Base-by-base conservation (phyloP, 345 rosid species). In the Rhodamnia rubescens region DNA sequence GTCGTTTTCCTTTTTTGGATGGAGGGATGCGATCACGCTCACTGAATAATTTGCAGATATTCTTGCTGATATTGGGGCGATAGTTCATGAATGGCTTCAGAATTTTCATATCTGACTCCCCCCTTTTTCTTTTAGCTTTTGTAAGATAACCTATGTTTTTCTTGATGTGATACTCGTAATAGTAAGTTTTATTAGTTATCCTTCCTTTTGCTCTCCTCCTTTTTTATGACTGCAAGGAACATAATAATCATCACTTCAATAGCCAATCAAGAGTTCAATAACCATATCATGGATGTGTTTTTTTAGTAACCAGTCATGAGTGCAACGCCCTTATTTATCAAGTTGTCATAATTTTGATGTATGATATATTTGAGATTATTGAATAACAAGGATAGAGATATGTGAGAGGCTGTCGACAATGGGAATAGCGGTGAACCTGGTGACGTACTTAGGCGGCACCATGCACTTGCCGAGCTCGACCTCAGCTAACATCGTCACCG, bases 351-450 rank as follows among this genome's bases (percentile, higher is more conserved):
- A 32, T 16, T 1, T 69, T 69, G 47, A 69, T 32, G 47, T 16
- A 8, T 69, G 15, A 69, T 32, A 32, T 0, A 69, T 69, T 69
- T 69, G 78, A 69, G 24, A 69, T 16, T n/a, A 8, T 82, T 26
- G 21, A 56, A 57, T 21, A n/a, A 20, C 89, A 93, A 94, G 92
- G 82, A 91, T 91, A 40, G 95, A 94, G 87, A 49, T 94, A 88
- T 87, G 91, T 53, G 95, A 94, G 91, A 90, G 96, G 90, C 92
- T 94, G 21, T 90, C 96, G 81, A 92, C 94, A 6, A 93, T 94
- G 93, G 93, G 93, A 82, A 94, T 94, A 82, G 93, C 93, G 1
- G 94, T 93, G 32, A 94, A 93, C 89, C 87, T 93, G 51, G 95
- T 94, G 88, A 93, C 94, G 18, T 94, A 92, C 84, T 85, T 93